Percentiles rank a stretch among this genome's conserved stretches.
Evolutionary conservation across 2,329 filamentous ascomycete species (phyloP).

Genomic region (Rhinocladiella mackenziei): DNA sequence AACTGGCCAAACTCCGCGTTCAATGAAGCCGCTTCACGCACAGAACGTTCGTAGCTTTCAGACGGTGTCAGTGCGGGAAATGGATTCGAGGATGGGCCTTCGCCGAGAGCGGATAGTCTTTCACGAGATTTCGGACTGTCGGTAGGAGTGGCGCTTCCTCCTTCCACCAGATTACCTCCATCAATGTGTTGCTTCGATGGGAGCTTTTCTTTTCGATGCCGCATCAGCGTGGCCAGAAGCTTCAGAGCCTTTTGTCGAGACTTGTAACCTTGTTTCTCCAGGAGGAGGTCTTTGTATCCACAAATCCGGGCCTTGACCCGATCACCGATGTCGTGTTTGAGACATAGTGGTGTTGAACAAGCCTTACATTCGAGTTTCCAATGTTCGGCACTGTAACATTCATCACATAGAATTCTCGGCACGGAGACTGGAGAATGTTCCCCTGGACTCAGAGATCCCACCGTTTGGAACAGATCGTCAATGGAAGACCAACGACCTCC

Average conservation of each 20-base stretch:
- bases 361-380: constrained; percentile 59
- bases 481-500: constrained; percentile 35
- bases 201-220: constrained; percentile 29
- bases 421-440: constrained; percentile 19
- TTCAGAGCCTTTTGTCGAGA: constrained; percentile 25
- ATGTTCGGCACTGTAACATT: constrained; percentile 55
- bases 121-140: not conserved
- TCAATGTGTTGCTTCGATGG: not conserved
- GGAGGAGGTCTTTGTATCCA: constrained; percentile 52
- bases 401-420: constrained; percentile 54
- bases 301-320: constrained; percentile 53
- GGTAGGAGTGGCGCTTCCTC: not conserved
- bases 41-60: constrained; percentile 4
- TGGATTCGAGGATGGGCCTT: not conserved
- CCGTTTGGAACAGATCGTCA: constrained; percentile 41
- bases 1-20: constrained; percentile 7
- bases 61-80: not conserved
- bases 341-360: constrained; percentile 55
- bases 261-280: constrained; percentile 45
- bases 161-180: not conserved
- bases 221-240: constrained; percentile 24
- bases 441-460: constrained; percentile 9
- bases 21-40: constrained; percentile 6
- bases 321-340: constrained; percentile 57
- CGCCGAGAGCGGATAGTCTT: not conserved